Percentiles rank a stretch among this genome's conserved stretches.
phyloP scores from a whole-genome alignment of 2,329 filamentous ascomycete genomes.

The Sporothrix humicola region DNA sequence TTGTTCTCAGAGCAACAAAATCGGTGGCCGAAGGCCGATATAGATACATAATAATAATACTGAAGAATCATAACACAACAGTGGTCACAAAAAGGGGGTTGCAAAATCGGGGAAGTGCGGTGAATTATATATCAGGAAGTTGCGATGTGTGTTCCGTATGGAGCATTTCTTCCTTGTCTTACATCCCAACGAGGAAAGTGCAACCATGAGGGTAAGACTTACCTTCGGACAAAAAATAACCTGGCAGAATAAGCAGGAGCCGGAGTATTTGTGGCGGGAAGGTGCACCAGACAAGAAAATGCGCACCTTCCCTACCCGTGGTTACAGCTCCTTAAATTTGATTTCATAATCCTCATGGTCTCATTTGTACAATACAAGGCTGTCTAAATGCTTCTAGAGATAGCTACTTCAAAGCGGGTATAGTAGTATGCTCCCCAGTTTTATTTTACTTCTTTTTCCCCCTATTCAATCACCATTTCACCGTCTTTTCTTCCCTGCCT shows the following conservation, averaged over 20 bases:
- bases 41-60: constrained; percentile 25
- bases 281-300: not conserved
- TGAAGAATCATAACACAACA: not conserved
- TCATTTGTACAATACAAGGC: constrained; percentile 20
- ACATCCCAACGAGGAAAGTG: constrained; percentile 2
- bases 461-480: not conserved
- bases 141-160: not conserved
- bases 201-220: not conserved
- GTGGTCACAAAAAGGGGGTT: not conserved
- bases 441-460: not conserved
- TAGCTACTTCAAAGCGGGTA: not conserved
- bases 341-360: constrained; percentile 15
- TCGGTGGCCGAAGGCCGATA: not conserved
- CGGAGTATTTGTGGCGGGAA: not conserved
- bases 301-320: not conserved
- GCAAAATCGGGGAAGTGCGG: not conserved
- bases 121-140: not conserved
- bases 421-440: not conserved
- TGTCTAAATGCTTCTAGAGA: not conserved
- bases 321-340: not conserved
- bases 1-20: constrained; percentile 6
- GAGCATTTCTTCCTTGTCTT: not conserved
- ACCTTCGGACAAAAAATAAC: not conserved
- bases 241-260: constrained; percentile 2
- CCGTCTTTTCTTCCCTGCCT: constrained; percentile 34